These are phyloP conservation scores for Backusella sp. DNA, from an alignment of 192 early-diverging fungal genomes.

Conservation along the genomic window DNA sequence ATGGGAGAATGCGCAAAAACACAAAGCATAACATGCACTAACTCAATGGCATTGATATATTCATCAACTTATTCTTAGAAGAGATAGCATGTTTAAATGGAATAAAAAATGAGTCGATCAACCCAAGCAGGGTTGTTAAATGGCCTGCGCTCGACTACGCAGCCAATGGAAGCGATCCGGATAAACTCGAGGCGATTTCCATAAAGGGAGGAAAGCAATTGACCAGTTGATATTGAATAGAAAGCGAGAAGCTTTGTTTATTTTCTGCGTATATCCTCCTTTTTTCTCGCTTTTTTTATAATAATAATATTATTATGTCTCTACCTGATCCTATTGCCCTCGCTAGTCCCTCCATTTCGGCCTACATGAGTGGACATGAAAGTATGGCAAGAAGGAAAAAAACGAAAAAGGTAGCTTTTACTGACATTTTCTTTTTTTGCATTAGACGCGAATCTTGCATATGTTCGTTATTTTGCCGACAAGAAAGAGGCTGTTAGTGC, in stretches of 20 bases:
- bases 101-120: background rate
- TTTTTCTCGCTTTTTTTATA: background rate
- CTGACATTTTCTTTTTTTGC: background rate
- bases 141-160: background rate
- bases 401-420: background rate
- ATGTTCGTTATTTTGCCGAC: constrained; percentile 39
- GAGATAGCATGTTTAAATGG: background rate
- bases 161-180: background rate
- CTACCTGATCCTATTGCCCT: constrained; percentile 30
- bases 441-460: constrained; percentile 36
- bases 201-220: background rate
- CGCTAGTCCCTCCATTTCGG: constrained; percentile 27
- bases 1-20: too few species aligned
- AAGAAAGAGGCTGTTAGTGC: constrained; percentile 27
- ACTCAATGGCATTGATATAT: background rate
- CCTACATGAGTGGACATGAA: constrained; percentile 43
- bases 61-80: background rate
- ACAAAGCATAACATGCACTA: background rate
- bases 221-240: background rate
- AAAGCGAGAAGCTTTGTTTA: background rate
- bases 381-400: background rate
- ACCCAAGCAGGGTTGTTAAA: background rate
- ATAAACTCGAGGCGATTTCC: background rate
- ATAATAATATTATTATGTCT: background rate
- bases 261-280: background rate